Percentiles rank a stretch among this genome's conserved stretches.
Conservation (phyloP, 495 filamentous ascomycete genomes). For the Aspergillus sclerotiicarbonarius region DNA sequence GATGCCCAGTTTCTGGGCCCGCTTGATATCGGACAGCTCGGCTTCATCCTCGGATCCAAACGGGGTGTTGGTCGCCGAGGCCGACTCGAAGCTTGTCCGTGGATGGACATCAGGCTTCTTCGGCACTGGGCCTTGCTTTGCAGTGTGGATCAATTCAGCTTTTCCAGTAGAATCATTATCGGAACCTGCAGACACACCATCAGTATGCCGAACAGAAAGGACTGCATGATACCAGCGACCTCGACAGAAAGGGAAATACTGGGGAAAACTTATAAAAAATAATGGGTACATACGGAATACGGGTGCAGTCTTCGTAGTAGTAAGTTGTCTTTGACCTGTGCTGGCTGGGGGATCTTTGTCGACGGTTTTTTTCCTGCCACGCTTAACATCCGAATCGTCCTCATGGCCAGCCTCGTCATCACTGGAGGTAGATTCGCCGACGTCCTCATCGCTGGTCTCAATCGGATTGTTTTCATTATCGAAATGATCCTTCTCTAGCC, state of each 20-base stretch:
- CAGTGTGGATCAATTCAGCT: conserved; percentile 15
- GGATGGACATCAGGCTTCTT: conserved; percentile 75
- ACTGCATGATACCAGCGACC: neutral
- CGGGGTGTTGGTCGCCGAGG: conserved; percentile 71
- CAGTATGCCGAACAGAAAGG: neutral
- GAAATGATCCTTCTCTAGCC: conserved; percentile 72
- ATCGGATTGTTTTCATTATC: conserved; percentile 54
- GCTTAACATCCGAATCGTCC: conserved; percentile 29
- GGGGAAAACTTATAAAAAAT: neutral
- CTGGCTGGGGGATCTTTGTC: conserved; percentile 21
- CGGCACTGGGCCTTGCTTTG: conserved; percentile 23
- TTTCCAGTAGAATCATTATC: conserved; percentile 1
- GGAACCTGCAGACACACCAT: neutral
- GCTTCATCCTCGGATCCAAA: conserved; percentile 83
- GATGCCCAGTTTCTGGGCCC: conserved; percentile 80
- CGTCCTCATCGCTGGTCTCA: conserved; percentile 54
- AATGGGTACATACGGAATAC: conserved; percentile 10
- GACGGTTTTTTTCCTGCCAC: conserved; percentile 28
- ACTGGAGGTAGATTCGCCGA: conserved; percentile 43
- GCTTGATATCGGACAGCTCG: conserved; percentile 77
- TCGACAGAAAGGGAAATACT: neutral
- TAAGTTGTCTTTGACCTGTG: conserved; percentile 9
- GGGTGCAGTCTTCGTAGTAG: conserved; percentile 18
- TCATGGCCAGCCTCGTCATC: conserved; percentile 42
- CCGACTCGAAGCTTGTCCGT: conserved; percentile 72